Evolutionary conservation across 352 stramenopile species (phyloP).

Genomic region (Aphanomyces stellatus): DNA sequence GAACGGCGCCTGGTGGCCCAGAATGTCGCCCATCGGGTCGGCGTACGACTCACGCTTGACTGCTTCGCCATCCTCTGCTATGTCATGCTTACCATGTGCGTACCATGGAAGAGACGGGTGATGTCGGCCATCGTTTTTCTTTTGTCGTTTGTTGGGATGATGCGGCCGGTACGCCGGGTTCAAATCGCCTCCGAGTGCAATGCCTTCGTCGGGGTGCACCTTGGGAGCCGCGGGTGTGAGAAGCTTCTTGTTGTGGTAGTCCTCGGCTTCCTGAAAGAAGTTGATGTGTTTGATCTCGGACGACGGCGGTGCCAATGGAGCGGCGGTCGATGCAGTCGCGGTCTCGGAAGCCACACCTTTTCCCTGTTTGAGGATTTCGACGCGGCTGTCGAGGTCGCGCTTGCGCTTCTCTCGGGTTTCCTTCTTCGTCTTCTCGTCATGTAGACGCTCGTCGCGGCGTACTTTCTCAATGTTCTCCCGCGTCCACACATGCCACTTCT

Average conservation of each 20-base stretch:
- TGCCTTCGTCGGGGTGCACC: neutral
- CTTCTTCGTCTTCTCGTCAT: constrained; percentile 34
- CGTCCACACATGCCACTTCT: constrained; percentile 83
- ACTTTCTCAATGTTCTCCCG: constrained; percentile 78
- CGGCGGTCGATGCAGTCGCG: neutral
- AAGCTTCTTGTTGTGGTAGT: constrained; percentile 2
- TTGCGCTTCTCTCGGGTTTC: constrained; percentile 17
- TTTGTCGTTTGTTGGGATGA: neutral
- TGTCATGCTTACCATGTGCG: neutral
- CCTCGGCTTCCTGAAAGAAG: constrained; percentile 3
- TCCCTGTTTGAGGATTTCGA: constrained; percentile 4
- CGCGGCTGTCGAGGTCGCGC: constrained; percentile 17
- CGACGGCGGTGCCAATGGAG: neutral
- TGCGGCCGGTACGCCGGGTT: constrained; percentile 6
- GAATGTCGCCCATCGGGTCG: constrained; percentile 7
- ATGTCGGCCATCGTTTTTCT: neutral
- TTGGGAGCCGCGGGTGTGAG: neutral
- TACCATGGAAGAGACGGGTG: neutral
- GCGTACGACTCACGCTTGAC: neutral
- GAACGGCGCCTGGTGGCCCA: constrained; percentile 2
- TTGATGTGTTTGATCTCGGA: constrained; percentile 7
- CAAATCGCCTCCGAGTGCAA: constrained; percentile 3
- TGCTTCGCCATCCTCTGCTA: neutral
- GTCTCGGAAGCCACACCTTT: neutral
- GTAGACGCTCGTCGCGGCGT: constrained; percentile 42